These are phyloP conservation scores for Tolypocladium paradoxum DNA, from an alignment of 2,329 filamentous ascomycete genomes.

Conservation along the genomic window DNA sequence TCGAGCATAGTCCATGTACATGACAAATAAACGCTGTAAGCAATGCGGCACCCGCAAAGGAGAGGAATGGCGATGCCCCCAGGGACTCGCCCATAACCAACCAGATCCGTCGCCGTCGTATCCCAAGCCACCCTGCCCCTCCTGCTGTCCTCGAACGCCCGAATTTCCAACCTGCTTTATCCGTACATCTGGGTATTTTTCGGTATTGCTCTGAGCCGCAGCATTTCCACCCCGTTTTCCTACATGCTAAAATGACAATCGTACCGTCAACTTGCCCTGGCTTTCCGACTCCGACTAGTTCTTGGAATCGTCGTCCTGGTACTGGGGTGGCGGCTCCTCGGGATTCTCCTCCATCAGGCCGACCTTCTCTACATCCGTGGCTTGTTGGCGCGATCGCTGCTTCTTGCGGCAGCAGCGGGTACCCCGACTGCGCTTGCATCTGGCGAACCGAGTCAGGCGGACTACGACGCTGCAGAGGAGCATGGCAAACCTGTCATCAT, in stretches of 20 bases:
- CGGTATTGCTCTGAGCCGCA: background rate
- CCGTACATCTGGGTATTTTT: background rate
- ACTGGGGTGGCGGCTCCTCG: slow-evolving; percentile 17
- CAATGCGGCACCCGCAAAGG: background rate
- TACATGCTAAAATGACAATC: background rate
- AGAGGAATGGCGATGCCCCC: background rate
- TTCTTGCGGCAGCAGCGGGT: slow-evolving; percentile 6
- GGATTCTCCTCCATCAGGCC: slow-evolving; percentile 32
- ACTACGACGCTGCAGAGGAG: slow-evolving; percentile 51
- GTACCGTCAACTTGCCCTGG: background rate
- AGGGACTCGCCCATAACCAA: background rate
- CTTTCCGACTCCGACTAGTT: slow-evolving; percentile 5
- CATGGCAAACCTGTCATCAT: slow-evolving; percentile 46
- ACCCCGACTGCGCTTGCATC: slow-evolving; percentile 6
- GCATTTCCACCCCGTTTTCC: background rate
- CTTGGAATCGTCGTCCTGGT: slow-evolving; percentile 15
- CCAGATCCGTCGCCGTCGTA: background rate
- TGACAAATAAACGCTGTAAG: background rate
- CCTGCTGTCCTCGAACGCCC: background rate
- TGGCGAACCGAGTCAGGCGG: slow-evolving; percentile 44
- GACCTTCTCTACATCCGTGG: slow-evolving; percentile 35
- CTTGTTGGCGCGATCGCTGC: background rate
- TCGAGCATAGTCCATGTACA: background rate
- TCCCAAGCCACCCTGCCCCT: background rate
- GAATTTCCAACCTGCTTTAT: background rate